These are phyloP conservation scores for Alternaria tenuissima DNA, from an alignment of 2,329 filamentous ascomycete species.

Conservation along the genomic window DNA sequence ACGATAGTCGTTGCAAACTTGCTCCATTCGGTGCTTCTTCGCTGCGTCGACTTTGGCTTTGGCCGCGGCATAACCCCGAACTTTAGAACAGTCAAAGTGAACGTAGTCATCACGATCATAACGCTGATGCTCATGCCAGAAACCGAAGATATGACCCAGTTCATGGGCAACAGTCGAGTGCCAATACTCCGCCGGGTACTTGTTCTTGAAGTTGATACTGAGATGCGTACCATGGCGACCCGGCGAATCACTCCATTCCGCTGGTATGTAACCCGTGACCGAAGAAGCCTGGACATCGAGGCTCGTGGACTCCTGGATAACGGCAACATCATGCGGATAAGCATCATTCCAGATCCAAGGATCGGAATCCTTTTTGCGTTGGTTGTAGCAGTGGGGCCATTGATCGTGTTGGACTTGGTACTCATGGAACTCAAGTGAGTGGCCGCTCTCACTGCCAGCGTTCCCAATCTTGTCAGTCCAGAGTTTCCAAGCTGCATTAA, in stretches of 20 bases:
- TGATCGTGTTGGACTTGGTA: neutral
- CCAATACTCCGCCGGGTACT: neutral
- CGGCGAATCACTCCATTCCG: neutral
- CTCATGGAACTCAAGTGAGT: slow-evolving; percentile 8
- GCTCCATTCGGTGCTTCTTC: neutral
- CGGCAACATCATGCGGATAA: neutral
- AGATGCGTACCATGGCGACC: slow-evolving; percentile 1
- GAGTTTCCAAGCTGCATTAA: slow-evolving; percentile 9
- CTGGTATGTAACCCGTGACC: slow-evolving; percentile 7
- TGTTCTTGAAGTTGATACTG: neutral
- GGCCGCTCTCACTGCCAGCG: neutral
- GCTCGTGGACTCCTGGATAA: neutral
- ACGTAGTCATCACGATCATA: neutral
- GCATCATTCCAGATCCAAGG: neutral
- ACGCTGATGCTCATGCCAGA: slow-evolving; percentile 4
- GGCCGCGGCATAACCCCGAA: neutral
- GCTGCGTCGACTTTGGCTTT: neutral
- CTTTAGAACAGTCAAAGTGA: neutral
- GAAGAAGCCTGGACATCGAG: neutral
- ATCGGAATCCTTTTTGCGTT: slow-evolving; percentile 1
- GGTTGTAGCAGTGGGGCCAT: slow-evolving; percentile 1
- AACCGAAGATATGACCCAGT: slow-evolving; percentile 7
- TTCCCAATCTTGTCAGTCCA: slow-evolving; percentile 7
- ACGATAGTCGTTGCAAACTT: slow-evolving; percentile 7
- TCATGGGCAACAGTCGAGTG: neutral